A percentile compares a stretch with the other conserved stretches of the same genome.
These are phyloP conservation scores for Zoysia matrella DNA, from an alignment of 202 grass and related monocot genomes.

Conservation along the genomic window DNA sequence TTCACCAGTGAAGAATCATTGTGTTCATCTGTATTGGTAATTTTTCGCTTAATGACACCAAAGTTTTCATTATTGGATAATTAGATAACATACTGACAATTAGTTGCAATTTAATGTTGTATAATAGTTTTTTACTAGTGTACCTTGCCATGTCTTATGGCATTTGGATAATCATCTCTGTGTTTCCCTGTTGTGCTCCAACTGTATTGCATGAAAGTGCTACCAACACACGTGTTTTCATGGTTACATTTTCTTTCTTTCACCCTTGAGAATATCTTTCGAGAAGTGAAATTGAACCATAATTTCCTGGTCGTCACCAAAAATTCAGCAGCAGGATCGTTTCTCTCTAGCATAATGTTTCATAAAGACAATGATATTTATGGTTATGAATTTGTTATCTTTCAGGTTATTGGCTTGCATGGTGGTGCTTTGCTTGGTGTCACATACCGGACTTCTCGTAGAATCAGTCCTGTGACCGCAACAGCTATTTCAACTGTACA, in stretches of 20 bases:
- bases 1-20: not conserved
- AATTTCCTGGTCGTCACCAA: not conserved
- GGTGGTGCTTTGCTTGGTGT: slow-evolving; percentile 97
- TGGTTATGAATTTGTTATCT: slow-evolving; percentile 13
- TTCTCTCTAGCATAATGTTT: slow-evolving; percentile 24
- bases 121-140: not conserved
- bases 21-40: not conserved
- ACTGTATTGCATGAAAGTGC: slow-evolving; percentile 8
- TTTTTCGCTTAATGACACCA: slow-evolving; percentile 14
- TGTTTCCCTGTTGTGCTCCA: slow-evolving; percentile 14
- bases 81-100: slow-evolving; percentile 6
- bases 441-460: slow-evolving; percentile 91
- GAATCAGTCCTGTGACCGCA: slow-evolving; percentile 84
- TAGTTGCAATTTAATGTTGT: not conserved
- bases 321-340: not conserved
- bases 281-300: slow-evolving; percentile 21
- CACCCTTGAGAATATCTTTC: slow-evolving; percentile 22
- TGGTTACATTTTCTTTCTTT: slow-evolving; percentile 33
- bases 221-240: slow-evolving; percentile 19
- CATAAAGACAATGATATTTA: slow-evolving; percentile 12
- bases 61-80: not conserved
- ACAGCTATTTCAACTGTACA: slow-evolving; percentile 92
- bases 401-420: slow-evolving; percentile 97
- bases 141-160: slow-evolving; percentile 1
- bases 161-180: slow-evolving; percentile 10